These are phyloP conservation scores for Tribonema minus DNA, from an alignment of 108 stramenopile species.

Conservation along the genomic window DNA sequence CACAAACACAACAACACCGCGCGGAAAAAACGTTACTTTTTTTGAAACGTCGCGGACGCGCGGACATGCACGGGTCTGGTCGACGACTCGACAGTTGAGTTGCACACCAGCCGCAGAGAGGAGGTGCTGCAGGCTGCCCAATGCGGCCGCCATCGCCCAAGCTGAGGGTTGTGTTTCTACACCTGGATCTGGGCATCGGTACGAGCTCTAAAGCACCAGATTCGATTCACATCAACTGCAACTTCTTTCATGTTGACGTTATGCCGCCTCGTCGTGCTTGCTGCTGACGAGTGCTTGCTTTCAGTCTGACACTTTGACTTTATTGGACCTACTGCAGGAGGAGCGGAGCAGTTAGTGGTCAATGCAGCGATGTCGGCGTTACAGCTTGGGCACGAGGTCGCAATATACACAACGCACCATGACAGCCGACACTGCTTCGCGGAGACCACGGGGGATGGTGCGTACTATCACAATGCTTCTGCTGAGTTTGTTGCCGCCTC, in stretches of 20 bases:
- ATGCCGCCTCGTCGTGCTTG: neutral
- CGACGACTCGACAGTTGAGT: too few relatives aligned
- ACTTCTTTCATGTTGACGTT: neutral
- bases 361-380: conserved; percentile 51
- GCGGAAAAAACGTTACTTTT: too few relatives aligned
- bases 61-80: too few relatives aligned
- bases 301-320: neutral
- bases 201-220: neutral
- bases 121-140: too few relatives aligned
- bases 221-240: neutral
- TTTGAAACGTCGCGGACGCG: too few relatives aligned
- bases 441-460: conserved; percentile 65
- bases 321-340: conserved; percentile 18
- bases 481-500: too few relatives aligned
- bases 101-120: too few relatives aligned
- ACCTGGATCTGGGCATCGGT: conserved; percentile 62
- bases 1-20: too few relatives aligned
- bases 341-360: conserved; percentile 64
- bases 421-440: conserved; percentile 82
- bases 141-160: too few relatives aligned
- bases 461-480: too few relatives aligned
- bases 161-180: conserved; percentile 54
- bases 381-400: conserved; percentile 51
- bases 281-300: neutral
- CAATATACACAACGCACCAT: conserved; percentile 89